Evolutionary conservation across 768 basidiomycete species (phyloP).

Genomic region (Rhodotorula toruloides): DNA sequence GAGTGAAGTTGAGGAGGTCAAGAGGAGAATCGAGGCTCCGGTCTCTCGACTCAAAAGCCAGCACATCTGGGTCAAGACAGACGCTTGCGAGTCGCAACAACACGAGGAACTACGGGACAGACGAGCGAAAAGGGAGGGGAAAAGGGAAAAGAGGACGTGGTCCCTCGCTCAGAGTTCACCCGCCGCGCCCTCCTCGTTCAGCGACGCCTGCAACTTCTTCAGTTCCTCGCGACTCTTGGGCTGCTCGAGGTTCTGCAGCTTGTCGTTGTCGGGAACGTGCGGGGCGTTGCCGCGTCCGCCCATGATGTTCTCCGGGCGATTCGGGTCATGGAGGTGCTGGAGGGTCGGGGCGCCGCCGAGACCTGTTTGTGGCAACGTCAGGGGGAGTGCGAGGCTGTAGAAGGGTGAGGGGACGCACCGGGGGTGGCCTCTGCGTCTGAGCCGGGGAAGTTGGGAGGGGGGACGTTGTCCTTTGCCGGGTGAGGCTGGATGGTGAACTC

Average conservation of each 20-base stretch:
- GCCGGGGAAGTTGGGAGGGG: constrained; percentile 7
- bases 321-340: not conserved
- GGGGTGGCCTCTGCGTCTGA: constrained; percentile 15
- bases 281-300: constrained; percentile 18
- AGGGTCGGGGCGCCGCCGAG: constrained; percentile 34
- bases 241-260: constrained; percentile 8
- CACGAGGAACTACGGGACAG: not conserved
- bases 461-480: constrained; percentile 28
- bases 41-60: no score
- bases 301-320: not conserved
- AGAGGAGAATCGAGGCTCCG: no score
- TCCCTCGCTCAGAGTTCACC: not conserved
- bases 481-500: constrained; percentile 35
- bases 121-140: not conserved
- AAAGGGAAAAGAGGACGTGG: no score
- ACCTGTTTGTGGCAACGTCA: not conserved
- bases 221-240: constrained; percentile 30
- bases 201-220: not conserved
- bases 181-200: constrained; percentile 6
- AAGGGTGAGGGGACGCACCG: constrained; percentile 6
- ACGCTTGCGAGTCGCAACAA: not conserved
- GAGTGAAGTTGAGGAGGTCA: not conserved
- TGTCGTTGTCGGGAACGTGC: constrained; percentile 13
- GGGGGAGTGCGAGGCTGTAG: not conserved
- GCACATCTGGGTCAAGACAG: no score